These are phyloP conservation scores for Stropharia rugosoannulata DNA, from an alignment of 768 basidiomycete genomes.

Conservation along the genomic window DNA sequence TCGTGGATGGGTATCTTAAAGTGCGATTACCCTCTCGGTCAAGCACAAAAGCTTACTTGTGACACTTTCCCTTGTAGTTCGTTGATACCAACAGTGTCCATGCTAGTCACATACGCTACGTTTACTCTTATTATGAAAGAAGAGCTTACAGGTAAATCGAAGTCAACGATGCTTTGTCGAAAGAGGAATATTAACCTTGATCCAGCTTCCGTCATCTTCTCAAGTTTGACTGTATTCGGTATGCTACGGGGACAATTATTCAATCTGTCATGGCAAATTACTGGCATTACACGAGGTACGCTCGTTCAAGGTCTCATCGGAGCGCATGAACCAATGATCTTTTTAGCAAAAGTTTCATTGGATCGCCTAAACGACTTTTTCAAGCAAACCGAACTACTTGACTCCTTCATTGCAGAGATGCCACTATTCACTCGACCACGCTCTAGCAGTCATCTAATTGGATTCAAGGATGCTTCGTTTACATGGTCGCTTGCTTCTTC, in stretches of 20 bases:
- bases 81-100: slow-evolving; percentile 58
- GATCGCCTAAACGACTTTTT: too few species aligned
- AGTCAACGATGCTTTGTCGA: not conserved
- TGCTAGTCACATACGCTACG: slow-evolving; percentile 62
- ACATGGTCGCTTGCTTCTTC: slow-evolving; percentile 52
- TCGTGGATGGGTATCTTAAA: not conserved
- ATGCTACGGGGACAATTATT: slow-evolving; percentile 54
- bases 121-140: slow-evolving; percentile 42
- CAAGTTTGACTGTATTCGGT: slow-evolving; percentile 60
- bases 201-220: slow-evolving; percentile 42
- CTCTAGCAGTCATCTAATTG: slow-evolving; percentile 27
- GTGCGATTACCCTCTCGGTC: not conserved
- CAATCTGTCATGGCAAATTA: slow-evolving; percentile 28
- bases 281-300: slow-evolving; percentile 12
- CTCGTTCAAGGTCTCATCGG: slow-evolving; percentile 26
- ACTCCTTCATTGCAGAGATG: too few species aligned
- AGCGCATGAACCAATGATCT: slow-evolving; percentile 14
- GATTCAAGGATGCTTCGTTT: slow-evolving; percentile 53
- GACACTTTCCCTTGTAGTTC: slow-evolving; percentile 33
- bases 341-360: slow-evolving; percentile 26
- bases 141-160: slow-evolving; percentile 8
- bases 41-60: too few species aligned
- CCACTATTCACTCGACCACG: too few species aligned
- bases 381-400: too few species aligned
- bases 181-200: too few species aligned